Evolutionary conservation across 305 asterid species (phyloP).

Genomic region (Ajuga reptans): DNA sequence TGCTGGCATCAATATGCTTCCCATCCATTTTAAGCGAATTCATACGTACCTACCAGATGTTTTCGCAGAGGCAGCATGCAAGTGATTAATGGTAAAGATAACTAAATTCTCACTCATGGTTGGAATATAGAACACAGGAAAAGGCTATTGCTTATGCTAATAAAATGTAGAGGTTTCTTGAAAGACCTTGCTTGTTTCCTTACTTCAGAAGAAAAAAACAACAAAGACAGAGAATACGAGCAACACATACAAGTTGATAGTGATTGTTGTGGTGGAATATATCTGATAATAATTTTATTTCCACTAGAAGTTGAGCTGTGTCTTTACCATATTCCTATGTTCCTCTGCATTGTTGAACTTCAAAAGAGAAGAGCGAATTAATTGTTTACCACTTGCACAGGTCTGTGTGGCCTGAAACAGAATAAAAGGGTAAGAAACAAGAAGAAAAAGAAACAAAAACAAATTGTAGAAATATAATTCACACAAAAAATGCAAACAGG

Average conservation of each 20-base stretch:
- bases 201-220: slow-evolving; percentile 3
- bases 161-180: background rate
- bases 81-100: background rate
- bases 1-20: slow-evolving; percentile 35
- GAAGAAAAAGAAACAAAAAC: background rate
- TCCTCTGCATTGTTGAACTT: slow-evolving; percentile 34
- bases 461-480: background rate
- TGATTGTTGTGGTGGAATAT: too few relatives aligned
- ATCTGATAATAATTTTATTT: slow-evolving; percentile 8
- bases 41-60: slow-evolving; percentile 47
- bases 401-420: slow-evolving; percentile 35
- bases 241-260: background rate
- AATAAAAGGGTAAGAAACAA: slow-evolving; percentile 4
- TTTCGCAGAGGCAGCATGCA: slow-evolving; percentile 14
- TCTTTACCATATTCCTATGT: slow-evolving; percentile 38
- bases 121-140: background rate
- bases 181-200: background rate
- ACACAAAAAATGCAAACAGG: background rate
- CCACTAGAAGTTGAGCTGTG: slow-evolving; percentile 5
- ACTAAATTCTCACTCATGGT: background rate
- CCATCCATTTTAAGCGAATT: slow-evolving; percentile 46
- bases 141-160: background rate
- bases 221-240: background rate
- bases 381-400: slow-evolving; percentile 29
- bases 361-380: slow-evolving; percentile 32